These are phyloP conservation scores for Citrullus amarus DNA, from an alignment of 306 rosid species.

Conservation along the genomic window DNA sequence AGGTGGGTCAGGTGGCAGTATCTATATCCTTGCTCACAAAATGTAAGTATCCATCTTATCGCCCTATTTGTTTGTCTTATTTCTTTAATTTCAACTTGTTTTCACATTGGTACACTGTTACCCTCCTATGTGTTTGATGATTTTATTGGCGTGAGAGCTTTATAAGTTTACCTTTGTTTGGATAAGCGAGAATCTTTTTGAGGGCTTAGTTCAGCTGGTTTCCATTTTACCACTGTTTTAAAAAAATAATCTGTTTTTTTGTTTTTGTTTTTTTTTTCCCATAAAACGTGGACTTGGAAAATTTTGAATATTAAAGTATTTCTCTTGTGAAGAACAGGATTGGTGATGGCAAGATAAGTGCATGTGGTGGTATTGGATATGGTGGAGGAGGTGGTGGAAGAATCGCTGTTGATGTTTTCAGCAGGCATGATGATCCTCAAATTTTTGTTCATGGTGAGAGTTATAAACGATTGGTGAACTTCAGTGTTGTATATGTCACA, in stretches of 20 bases:
- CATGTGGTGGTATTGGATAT: slow-evolving; percentile 51
- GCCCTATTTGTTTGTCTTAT: slow-evolving; percentile 3
- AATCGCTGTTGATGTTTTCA: slow-evolving; percentile 49
- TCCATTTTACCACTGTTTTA: not conserved
- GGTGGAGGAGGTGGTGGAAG: slow-evolving; percentile 65
- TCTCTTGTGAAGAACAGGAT: slow-evolving; percentile 33
- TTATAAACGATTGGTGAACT: not conserved
- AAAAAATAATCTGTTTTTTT: not conserved
- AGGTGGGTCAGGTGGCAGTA: slow-evolving; percentile 98
- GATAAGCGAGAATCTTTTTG: not conserved
- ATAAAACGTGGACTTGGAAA: not conserved
- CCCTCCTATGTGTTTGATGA: not conserved
- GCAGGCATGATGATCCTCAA: slow-evolving; percentile 48
- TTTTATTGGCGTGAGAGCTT: not conserved
- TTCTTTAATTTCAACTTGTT: not conserved
- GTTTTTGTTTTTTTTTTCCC: not conserved
- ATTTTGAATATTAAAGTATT: slow-evolving; percentile 1
- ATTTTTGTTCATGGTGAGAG: slow-evolving; percentile 48
- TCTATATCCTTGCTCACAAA: slow-evolving; percentile 72
- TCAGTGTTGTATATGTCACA: not conserved
- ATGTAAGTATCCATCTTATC: slow-evolving; percentile 39
- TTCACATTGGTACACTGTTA: not conserved
- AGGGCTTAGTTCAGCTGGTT: not conserved
- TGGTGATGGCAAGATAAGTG: slow-evolving; percentile 49
- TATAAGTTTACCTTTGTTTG: not conserved